These are phyloP conservation scores for Blakeslea trispora DNA, from an alignment of 371 early-diverging fungal species.

Conservation along the genomic window DNA sequence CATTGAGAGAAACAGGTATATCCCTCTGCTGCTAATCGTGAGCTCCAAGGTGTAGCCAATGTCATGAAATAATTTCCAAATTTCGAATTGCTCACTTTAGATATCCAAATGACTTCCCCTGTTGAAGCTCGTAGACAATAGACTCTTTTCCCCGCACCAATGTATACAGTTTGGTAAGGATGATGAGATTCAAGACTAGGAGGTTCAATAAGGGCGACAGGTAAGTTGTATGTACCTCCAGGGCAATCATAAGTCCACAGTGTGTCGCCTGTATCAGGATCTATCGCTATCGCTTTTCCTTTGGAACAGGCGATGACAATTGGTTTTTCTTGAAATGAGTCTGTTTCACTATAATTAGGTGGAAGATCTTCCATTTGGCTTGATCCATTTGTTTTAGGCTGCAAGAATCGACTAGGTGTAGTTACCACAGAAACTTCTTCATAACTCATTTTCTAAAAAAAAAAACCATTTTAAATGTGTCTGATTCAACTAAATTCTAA, in stretches of 20 bases:
- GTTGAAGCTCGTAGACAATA: conserved; percentile 28
- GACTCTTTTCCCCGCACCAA: conserved; percentile 32
- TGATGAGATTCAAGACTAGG: conserved; percentile 8
- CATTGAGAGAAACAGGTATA: conserved; percentile 23
- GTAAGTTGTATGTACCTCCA: conserved; percentile 29
- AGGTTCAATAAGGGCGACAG: conserved; percentile 30
- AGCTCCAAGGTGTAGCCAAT: conserved; percentile 42
- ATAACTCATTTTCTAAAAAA: conserved; percentile 16
- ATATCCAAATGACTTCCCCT: conserved; percentile 30
- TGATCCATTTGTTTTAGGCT: neutral
- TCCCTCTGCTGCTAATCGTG: conserved; percentile 33
- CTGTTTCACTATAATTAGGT: neutral
- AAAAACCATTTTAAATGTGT: too few species aligned
- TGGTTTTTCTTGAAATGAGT: neutral
- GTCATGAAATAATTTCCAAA: conserved; percentile 32
- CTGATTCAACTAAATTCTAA: too few species aligned
- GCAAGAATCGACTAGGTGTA: conserved; percentile 13
- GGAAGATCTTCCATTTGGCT: neutral
- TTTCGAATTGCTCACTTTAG: conserved; percentile 21
- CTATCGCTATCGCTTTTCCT: conserved; percentile 36
- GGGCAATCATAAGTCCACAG: conserved; percentile 40
- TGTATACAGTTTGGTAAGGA: conserved; percentile 17
- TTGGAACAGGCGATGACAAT: conserved; percentile 27
- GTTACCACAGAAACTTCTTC: conserved; percentile 18
- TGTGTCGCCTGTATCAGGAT: conserved; percentile 25